Conservation (phyloP, 768 basidiomycete species). For the Macrocybe gigantea region DNA sequence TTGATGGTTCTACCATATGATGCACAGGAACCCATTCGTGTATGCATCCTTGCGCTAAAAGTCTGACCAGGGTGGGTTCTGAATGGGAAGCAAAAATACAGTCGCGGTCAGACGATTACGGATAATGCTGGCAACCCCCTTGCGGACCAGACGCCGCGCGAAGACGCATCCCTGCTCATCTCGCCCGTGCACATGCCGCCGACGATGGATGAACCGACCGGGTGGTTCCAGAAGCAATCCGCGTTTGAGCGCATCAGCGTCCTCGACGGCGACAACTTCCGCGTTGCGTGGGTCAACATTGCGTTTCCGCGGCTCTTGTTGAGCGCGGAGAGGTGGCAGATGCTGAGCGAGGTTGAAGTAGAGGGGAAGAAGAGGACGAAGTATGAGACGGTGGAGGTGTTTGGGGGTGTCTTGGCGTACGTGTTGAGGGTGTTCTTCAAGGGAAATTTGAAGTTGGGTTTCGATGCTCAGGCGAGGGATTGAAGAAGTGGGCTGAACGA, state of each 20-base stretch:
- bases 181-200: constrained; percentile 55
- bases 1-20: background rate
- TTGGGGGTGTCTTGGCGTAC: constrained; percentile 50
- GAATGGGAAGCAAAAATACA: constrained; percentile 15
- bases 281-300: constrained; percentile 49
- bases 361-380: constrained; percentile 41
- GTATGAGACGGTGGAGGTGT: constrained; percentile 63
- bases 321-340: constrained; percentile 57
- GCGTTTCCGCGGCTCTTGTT: constrained; percentile 43
- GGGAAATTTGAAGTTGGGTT: constrained; percentile 35
- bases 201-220: constrained; percentile 37
- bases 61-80: background rate
- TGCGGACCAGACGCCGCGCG: constrained; percentile 40
- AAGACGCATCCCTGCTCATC: constrained; percentile 44
- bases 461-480: constrained; percentile 48
- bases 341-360: constrained; percentile 38
- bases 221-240: constrained; percentile 28
- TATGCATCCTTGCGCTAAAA: constrained; percentile 20
- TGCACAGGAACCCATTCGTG: constrained; percentile 62
- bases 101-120: constrained; percentile 45
- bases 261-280: constrained; percentile 48
- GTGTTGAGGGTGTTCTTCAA: constrained; percentile 40
- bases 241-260: constrained; percentile 40
- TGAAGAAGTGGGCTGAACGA: constrained; percentile 47
- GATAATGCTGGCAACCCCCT: constrained; percentile 32